Conservation (phyloP, 2,329 filamentous ascomycete species). For the Aureobasidium pullulans region DNA sequence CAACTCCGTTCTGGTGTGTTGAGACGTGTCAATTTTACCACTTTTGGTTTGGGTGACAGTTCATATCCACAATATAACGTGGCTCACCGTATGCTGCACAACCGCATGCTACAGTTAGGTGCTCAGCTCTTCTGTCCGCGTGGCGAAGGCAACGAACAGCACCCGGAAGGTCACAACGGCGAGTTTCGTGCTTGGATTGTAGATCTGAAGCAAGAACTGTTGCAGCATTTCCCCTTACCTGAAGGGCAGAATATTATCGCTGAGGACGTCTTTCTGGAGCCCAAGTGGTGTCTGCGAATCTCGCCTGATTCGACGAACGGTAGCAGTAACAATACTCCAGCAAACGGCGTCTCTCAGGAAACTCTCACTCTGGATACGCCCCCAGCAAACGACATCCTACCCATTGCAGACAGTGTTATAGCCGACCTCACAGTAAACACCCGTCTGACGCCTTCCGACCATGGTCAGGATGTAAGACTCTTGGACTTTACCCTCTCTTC, state of each 20-base stretch:
- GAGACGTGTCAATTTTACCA: conserved; percentile 62
- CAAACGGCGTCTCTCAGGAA: background rate
- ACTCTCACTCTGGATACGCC: conserved; percentile 8
- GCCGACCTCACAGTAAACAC: conserved; percentile 59
- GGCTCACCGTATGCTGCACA: conserved; percentile 80
- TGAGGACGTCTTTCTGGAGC: conserved; percentile 64
- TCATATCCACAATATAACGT: conserved; percentile 94
- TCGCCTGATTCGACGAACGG: conserved; percentile 1
- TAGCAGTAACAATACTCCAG: too few relatives aligned
- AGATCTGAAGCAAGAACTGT: conserved; percentile 57
- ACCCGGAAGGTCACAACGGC: conserved; percentile 69
- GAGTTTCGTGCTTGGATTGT: conserved; percentile 33
- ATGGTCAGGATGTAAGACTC: conserved; percentile 92
- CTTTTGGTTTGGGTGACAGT: conserved; percentile 88
- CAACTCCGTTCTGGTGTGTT: conserved; percentile 67
- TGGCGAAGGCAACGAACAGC: conserved; percentile 88
- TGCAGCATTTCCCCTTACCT: conserved; percentile 62
- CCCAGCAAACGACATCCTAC: conserved; percentile 43
- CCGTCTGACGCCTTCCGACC: conserved; percentile 64
- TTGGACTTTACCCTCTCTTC: conserved; percentile 51
- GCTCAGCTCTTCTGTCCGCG: conserved; percentile 66
- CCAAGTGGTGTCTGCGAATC: conserved; percentile 60
- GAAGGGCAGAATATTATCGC: conserved; percentile 62
- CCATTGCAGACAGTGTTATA: conserved; percentile 49
- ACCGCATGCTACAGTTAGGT: conserved; percentile 75